These are phyloP conservation scores for Persicaria maculosa DNA, from an alignment of 148 eudicot genomes.

Conservation along the genomic window DNA sequence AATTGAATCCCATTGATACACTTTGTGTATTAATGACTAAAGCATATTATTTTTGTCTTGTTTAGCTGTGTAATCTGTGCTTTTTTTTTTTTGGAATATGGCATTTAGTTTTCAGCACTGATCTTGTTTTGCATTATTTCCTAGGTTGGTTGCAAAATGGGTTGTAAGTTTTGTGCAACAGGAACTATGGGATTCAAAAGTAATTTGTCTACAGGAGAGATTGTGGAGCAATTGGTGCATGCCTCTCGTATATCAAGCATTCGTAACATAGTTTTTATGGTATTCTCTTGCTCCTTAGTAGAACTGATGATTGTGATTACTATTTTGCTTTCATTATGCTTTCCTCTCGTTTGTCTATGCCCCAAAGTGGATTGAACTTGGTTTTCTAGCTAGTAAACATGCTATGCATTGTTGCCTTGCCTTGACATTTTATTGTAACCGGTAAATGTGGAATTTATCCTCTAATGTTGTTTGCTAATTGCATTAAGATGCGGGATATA, in stretches of 20 bases:
- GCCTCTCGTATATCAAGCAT: slow-evolving; percentile 75
- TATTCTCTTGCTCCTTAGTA: slow-evolving; percentile 5
- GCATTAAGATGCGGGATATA: too few relatives aligned
- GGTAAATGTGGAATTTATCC: too few relatives aligned
- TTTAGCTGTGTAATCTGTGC: neutral
- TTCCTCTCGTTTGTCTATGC: neutral
- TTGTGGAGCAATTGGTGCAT: slow-evolving; percentile 90
- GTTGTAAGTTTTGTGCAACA: slow-evolving; percentile 92
- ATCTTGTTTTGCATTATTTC: slow-evolving; percentile 12
- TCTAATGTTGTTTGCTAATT: too few relatives aligned
- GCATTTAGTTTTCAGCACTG: neutral
- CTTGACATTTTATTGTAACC: too few relatives aligned
- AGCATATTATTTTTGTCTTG: slow-evolving; percentile 6
- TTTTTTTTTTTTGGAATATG: neutral
- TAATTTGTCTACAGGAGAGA: slow-evolving; percentile 86
- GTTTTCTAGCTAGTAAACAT: too few relatives aligned
- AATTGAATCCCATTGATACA: neutral
- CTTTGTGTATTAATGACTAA: neutral
- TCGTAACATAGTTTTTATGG: slow-evolving; percentile 88
- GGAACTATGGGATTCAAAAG: slow-evolving; percentile 96
- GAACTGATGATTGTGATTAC: neutral
- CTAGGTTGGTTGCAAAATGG: slow-evolving; percentile 99
- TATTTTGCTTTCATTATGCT: neutral
- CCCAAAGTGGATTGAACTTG: too few relatives aligned
- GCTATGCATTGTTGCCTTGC: too few relatives aligned